Percentiles rank a stretch among this genome's conserved stretches.
These are phyloP conservation scores for Epichloe uncinata DNA, from an alignment of 2,329 filamentous ascomycete genomes.

Conservation along the genomic window DNA sequence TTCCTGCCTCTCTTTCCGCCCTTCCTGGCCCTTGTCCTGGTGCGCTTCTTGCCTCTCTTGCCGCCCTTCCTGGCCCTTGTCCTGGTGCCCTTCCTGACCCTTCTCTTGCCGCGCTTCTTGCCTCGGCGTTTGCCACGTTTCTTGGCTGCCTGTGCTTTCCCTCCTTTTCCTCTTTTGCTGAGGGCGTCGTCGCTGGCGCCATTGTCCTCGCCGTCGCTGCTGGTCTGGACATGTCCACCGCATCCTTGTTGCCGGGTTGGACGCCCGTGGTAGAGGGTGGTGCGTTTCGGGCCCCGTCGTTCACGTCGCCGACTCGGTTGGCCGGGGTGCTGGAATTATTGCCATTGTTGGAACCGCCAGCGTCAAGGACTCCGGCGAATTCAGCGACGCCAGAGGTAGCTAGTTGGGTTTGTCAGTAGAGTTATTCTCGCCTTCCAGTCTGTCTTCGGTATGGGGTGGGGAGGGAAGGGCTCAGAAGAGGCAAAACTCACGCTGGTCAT, in stretches of 20 bases:
- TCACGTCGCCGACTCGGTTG: not conserved
- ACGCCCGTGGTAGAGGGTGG: not conserved
- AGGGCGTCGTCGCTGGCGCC: not conserved
- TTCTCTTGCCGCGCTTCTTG: not conserved
- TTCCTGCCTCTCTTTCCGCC: not conserved
- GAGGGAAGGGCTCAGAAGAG: not conserved
- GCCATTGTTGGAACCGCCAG: not conserved
- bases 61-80: no score
- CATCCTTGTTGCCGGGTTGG: not conserved
- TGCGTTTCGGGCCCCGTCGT: no score
- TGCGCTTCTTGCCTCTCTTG: no score
- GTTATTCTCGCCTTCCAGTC: no score
- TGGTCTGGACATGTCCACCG: not conserved
- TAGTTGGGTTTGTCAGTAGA: not conserved
- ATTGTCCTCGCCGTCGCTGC: not conserved
- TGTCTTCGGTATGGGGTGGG: no score
- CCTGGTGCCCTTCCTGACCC: no score
- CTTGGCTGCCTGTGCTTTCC: not conserved
- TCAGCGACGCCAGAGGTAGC: not conserved
- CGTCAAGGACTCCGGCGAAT: not conserved
- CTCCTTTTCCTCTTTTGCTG: not conserved
- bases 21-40: not conserved
- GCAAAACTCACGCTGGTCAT: not conserved
- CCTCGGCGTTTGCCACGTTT: not conserved
- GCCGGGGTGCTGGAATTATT: not conserved